Conservation (phyloP, 1,139 yeast species). For the Zhuliangozyma parablackwelliae region DNA sequence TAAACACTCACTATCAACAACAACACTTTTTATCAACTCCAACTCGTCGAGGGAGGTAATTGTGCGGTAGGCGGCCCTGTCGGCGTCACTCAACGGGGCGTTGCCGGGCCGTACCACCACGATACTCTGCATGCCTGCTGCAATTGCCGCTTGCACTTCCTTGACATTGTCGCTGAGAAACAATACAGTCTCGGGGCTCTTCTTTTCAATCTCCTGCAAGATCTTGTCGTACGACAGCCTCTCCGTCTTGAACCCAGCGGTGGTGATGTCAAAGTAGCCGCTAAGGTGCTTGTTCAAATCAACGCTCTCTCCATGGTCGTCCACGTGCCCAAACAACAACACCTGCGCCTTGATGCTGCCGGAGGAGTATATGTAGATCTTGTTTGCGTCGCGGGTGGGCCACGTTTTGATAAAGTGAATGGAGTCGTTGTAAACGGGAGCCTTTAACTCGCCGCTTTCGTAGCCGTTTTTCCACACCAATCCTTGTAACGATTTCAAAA, state of each 20-base stretch:
- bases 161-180: constrained; percentile 73
- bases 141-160: constrained; percentile 69
- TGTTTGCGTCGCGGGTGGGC: constrained; percentile 12
- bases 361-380: constrained; percentile 79
- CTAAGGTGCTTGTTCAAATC: constrained; percentile 53
- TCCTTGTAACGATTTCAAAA: constrained; percentile 78
- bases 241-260: constrained; percentile 72
- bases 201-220: constrained; percentile 36
- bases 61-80: constrained; percentile 15
- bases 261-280: constrained; percentile 82
- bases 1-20: constrained; percentile 11
- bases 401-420: constrained; percentile 48
- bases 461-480: constrained; percentile 80
- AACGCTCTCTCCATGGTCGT: constrained; percentile 19
- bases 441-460: constrained; percentile 63
- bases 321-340: constrained; percentile 64
- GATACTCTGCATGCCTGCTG: constrained; percentile 56
- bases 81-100: constrained; percentile 41
- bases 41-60: constrained; percentile 17
- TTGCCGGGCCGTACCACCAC: constrained; percentile 79
- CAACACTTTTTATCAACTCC: constrained; percentile 2
- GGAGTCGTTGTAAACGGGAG: constrained; percentile 78
- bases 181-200: constrained; percentile 32
- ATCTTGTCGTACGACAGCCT: constrained; percentile 56
- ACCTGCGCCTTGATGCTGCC: constrained; percentile 88